These are phyloP conservation scores for Capsicum chinense DNA, from an alignment of 257 asterid species.

Conservation along the genomic window DNA sequence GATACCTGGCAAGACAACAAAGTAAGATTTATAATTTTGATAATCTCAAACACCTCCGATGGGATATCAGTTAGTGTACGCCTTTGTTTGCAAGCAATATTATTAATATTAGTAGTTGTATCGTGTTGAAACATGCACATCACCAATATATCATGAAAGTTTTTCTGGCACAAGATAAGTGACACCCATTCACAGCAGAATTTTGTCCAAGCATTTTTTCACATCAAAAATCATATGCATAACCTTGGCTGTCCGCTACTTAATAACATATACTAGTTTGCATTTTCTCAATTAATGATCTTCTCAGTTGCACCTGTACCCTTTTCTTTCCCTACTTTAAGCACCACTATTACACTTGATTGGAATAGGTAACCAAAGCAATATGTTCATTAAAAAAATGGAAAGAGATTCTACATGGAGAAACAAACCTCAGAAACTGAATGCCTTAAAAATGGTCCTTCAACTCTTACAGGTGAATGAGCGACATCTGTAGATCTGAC, in stretches of 20 bases:
- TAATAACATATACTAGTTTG: constrained; percentile 8
- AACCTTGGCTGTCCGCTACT: background rate
- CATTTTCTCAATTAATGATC: constrained; percentile 25
- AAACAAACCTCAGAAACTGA: constrained; percentile 75
- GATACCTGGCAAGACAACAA: constrained; percentile 65
- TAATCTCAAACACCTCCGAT: background rate
- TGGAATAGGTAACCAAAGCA: background rate
- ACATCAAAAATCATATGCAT: constrained; percentile 12
- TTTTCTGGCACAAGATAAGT: constrained; percentile 13
- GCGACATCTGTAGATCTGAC: constrained; percentile 67
- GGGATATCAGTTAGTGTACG: background rate
- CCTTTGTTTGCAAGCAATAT: constrained; percentile 22
- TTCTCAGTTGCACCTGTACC: constrained; percentile 6
- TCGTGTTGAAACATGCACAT: constrained; percentile 2
- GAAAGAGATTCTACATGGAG: constrained; percentile 9
- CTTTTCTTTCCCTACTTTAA: constrained; percentile 26
- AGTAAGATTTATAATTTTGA: constrained; percentile 17
- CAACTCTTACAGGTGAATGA: constrained; percentile 84
- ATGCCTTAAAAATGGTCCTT: constrained; percentile 70
- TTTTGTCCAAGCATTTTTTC: constrained; percentile 11
- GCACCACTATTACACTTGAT: constrained; percentile 16
- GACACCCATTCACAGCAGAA: constrained; percentile 12
- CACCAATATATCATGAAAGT: background rate
- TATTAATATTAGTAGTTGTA: background rate
- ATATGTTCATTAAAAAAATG: background rate